Conservation (phyloP, 1,284 basidiomycete genomes). For the Pseudozyma flocculosa region DNA sequence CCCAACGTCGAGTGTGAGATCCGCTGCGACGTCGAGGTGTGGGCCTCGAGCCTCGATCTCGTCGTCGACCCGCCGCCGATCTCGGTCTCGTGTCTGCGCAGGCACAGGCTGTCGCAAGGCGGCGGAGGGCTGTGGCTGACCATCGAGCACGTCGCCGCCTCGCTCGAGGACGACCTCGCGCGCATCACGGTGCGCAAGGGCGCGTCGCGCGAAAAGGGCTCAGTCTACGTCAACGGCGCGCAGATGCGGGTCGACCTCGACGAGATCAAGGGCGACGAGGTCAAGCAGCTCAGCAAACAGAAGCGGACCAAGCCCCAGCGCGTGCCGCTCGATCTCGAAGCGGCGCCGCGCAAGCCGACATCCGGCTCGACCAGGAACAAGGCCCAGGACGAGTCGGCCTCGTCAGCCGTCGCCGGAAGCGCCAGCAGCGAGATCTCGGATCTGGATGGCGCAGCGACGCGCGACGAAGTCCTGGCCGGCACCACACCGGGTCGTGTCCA, state of each 20-base stretch:
- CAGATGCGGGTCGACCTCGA: conserved; percentile 85
- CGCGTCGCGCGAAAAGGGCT: conserved; percentile 66
- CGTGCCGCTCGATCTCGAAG: conserved; percentile 76
- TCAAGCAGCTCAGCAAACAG: conserved; percentile 76
- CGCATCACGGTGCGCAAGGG: conserved; percentile 73
- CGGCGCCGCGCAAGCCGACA: conserved; percentile 10
- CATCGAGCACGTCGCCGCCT: conserved; percentile 78
- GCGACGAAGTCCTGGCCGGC: too few relatives aligned
- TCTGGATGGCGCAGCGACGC: too few relatives aligned
- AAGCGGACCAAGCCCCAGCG: conserved; percentile 84
- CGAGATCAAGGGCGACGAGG: conserved; percentile 83
- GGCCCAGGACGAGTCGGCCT: neutral
- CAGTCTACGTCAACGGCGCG: conserved; percentile 86
- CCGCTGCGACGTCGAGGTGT: conserved; percentile 88
- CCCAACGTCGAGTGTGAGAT: conserved; percentile 86
- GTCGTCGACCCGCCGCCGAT: conserved; percentile 92
- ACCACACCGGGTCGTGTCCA: too few relatives aligned
- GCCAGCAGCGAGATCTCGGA: conserved; percentile 1
- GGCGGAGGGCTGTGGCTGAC: conserved; percentile 97
- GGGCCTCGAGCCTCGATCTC: conserved; percentile 83
- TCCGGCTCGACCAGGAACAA: neutral
- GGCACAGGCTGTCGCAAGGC: conserved; percentile 80
- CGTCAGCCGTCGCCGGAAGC: neutral
- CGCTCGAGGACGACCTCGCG: conserved; percentile 71
- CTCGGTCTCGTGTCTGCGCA: conserved; percentile 75